phyloP scores from a whole-genome alignment of 75 land plant species.

The Pinus taeda region DNA sequence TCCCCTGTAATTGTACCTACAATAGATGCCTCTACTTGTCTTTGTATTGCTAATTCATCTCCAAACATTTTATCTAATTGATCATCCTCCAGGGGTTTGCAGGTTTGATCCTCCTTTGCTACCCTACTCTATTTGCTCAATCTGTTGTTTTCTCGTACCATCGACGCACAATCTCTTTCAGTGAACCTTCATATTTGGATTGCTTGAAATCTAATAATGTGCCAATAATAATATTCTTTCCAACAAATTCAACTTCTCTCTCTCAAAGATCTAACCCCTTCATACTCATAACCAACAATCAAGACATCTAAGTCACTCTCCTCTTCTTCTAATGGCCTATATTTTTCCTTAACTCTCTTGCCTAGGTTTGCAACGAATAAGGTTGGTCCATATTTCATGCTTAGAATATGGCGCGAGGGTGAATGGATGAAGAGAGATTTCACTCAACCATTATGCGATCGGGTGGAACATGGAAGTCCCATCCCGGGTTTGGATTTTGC shows the following conservation, averaged over 20 bases:
- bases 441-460: too few relatives aligned
- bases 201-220: neutral
- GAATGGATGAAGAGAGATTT: too few relatives aligned
- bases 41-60: neutral
- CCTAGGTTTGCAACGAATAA: neutral
- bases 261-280: neutral
- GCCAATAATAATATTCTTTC: neutral
- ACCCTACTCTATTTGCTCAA: neutral
- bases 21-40: too few relatives aligned
- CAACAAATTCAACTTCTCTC: conserved; percentile 6
- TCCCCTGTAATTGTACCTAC: too few relatives aligned
- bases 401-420: too few relatives aligned
- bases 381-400: neutral
- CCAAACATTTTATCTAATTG: neutral
- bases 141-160: neutral
- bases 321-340: neutral
- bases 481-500: too few relatives aligned
- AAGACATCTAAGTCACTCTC: conserved; percentile 1
- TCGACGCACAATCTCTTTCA: neutral
- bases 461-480: too few relatives aligned
- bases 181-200: neutral
- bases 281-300: neutral
- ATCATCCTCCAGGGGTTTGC: neutral
- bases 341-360: neutral
- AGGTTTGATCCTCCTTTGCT: neutral